Conservation (phyloP, 495 filamentous ascomycete genomes). For the Penicillium mononematosum region DNA sequence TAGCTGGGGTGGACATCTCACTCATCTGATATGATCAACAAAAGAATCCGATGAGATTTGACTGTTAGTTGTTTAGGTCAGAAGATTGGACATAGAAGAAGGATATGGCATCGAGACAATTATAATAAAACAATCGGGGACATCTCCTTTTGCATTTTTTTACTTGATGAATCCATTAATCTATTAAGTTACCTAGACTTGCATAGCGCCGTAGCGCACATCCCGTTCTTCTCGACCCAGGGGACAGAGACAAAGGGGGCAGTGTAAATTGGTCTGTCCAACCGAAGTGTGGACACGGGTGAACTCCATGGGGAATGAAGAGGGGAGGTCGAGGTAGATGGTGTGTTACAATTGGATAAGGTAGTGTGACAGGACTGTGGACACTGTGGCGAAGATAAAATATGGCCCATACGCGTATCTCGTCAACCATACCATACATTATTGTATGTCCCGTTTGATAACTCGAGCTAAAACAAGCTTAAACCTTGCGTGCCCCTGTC, state of each 20-base stretch:
- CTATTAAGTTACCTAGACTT: conserved; percentile 15
- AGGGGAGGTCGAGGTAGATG: background rate
- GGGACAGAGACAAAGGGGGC: conserved; percentile 14
- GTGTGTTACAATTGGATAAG: background rate
- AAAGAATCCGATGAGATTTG: conserved; percentile 1
- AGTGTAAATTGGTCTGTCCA: conserved; percentile 15
- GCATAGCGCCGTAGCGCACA: conserved; percentile 9
- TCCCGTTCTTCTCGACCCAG: conserved; percentile 7
- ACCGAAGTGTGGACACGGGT: conserved; percentile 9
- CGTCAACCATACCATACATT: background rate
- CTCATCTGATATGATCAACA: conserved; percentile 3
- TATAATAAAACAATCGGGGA: background rate
- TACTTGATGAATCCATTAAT: background rate
- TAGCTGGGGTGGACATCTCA: conserved; percentile 8
- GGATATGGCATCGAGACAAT: background rate
- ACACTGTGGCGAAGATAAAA: conserved; percentile 7
- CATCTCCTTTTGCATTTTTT: background rate
- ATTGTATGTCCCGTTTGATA: conserved; percentile 1
- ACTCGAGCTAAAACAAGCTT: conserved; percentile 20
- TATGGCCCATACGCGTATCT: conserved; percentile 8
- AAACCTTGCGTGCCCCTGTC: conserved; percentile 17
- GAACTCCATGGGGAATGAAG: conserved; percentile 3
- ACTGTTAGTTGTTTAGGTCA: background rate
- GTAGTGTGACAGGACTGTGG: conserved; percentile 2
- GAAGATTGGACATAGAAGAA: background rate